A percentile compares a stretch with the other conserved stretches of the same genome.
Evolutionary conservation across 2,329 filamentous ascomycete genomes (phyloP).

Genomic region (Leptographium flavum): DNA sequence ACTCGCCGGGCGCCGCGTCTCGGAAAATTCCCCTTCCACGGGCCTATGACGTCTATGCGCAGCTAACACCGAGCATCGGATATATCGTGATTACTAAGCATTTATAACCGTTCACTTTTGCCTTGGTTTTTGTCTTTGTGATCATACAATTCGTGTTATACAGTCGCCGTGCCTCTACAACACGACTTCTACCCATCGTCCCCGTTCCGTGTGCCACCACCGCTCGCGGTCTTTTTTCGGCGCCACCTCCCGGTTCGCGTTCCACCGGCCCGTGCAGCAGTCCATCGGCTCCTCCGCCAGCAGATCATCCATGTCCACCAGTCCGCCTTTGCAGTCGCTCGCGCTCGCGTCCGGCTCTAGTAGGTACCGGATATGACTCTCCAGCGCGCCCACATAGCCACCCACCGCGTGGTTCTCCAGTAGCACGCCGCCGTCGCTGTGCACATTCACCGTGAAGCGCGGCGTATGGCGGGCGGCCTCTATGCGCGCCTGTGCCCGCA

Average conservation of each 20-base stretch:
- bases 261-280: constrained; percentile 21
- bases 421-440: constrained; percentile 34
- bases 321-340: constrained; percentile 39
- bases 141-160: no score
- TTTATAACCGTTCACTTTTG: no score
- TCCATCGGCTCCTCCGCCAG: constrained; percentile 24
- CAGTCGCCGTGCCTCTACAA: constrained; percentile 15
- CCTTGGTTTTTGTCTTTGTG: no score
- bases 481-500: constrained; percentile 51
- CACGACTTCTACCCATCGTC: constrained; percentile 16
- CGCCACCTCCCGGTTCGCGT: constrained; percentile 13
- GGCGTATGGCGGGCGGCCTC: constrained; percentile 40
- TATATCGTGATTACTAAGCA: no score
- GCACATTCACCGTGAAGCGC: constrained; percentile 43
- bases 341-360: constrained; percentile 43
- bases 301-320: constrained; percentile 38
- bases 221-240: constrained; percentile 21
- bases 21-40: neutral
- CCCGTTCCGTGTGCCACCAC: constrained; percentile 22
- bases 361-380: constrained; percentile 44
- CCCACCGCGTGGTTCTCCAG: constrained; percentile 40
- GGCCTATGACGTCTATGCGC: neutral
- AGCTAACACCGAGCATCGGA: no score
- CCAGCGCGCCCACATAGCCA: constrained; percentile 46
- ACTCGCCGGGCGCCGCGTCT: no score